Conservation (phyloP, 2,329 filamentous ascomycete species). For the Capronia epimyces region DNA sequence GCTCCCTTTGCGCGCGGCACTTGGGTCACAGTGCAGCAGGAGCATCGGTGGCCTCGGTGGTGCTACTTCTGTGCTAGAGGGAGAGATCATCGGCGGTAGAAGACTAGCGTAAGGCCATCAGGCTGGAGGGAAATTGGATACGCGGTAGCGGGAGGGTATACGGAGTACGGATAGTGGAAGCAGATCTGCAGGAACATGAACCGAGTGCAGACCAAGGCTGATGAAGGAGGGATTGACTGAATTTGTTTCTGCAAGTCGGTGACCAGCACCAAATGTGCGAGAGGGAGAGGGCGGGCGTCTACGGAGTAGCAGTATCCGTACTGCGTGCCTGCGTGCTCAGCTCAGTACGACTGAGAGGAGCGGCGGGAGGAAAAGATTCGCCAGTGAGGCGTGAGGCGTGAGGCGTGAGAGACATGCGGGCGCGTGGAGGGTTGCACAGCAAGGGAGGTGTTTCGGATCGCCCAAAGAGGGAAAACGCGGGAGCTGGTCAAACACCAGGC, state of each 20-base stretch:
- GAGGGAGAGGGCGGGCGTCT: slow-evolving; percentile 1
- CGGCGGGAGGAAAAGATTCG: slow-evolving; percentile 2
- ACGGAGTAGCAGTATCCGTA: no score
- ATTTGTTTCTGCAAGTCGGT: slow-evolving; percentile 5
- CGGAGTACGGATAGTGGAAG: slow-evolving; percentile 7
- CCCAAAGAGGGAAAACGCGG: slow-evolving; percentile 18
- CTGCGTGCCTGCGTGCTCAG: no score
- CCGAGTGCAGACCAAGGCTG: no score
- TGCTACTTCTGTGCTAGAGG: no score
- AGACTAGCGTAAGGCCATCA: slow-evolving; percentile 21
- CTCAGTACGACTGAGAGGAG: background rate
- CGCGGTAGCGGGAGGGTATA: no score
- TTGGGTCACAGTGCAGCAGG: slow-evolving; percentile 9
- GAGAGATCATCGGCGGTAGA: slow-evolving; percentile 19
- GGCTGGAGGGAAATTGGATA: slow-evolving; percentile 23
- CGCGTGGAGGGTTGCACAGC: slow-evolving; percentile 18
- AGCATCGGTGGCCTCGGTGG: slow-evolving; percentile 15
- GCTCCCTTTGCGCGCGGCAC: slow-evolving; percentile 20
- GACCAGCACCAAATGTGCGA: slow-evolving; percentile 7
- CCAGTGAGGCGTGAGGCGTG: slow-evolving; percentile 1
- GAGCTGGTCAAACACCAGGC: slow-evolving; percentile 14
- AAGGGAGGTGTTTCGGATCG: slow-evolving; percentile 22
- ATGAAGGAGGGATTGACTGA: no score
- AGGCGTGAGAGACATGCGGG: slow-evolving; percentile 6
- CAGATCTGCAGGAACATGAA: no score